Base-by-base conservation (phyloP, 495 filamentous ascomycete species). In the Aspergillus carlsbadensis region DNA sequence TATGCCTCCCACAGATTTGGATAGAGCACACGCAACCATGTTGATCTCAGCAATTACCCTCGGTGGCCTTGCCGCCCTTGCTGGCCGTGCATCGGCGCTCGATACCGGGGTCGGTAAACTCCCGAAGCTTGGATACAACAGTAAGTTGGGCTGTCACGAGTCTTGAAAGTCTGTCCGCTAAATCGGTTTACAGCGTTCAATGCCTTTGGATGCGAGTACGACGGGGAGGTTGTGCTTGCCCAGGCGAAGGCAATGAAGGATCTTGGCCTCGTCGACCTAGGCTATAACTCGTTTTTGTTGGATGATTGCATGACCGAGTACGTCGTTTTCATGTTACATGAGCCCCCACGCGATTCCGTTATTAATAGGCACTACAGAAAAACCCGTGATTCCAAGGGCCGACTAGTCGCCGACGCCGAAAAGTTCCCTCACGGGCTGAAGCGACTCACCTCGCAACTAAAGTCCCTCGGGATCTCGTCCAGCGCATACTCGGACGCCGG, bases 401-500 rank as follows among this genome's bases (percentile, higher is more conserved):
- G 34, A 4, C 18, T 48, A 31, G n/a, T 48, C n/a, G 45, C 45
- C 31, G 22, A 31, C 14, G 13, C 45, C 6, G n/a, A 22, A 2
- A 48, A 48, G 10, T 48, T 48, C 10, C 45, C 45, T 24, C 22
- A 48, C 7, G 45, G 45, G 34, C 29, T 48, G 45, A 33, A 33
- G 18, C 15, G 15, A 17, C 45, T 34, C 3, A 14, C 33, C 26
- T 10, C 17, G 1, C 26, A 47, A 15, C 29, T 48, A 31, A 48
- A 48, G 15, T 15, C 31, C 31, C 29, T 48, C 22, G 45, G 45
- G 24, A 33, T 48, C 24, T 48, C 45, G 24, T 26, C 24, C 3
- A 33, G 24, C 24, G 45, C 22, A 8, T 48, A 48, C 29, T 48
- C 45, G 11, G 29, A 26, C 45, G 34, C 29, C 29, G 45, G 45